Conservation (phyloP, 1,139 yeast species). For the Candida smagusa region DNA sequence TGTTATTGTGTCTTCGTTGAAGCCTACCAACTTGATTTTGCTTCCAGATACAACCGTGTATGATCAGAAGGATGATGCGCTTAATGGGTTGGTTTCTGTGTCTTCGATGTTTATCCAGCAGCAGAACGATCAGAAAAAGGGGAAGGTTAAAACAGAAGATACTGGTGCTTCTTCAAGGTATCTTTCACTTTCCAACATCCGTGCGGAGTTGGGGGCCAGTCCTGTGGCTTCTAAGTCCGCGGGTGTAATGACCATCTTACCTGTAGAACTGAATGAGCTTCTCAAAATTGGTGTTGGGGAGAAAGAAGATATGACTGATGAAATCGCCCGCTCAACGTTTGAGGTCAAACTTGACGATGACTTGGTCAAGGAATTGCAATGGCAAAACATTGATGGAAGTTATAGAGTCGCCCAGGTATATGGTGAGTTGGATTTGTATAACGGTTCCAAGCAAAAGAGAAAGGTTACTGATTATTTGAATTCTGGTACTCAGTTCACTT, state of each 20-base stretch:
- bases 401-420: constrained; percentile 79
- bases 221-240: constrained; percentile 9
- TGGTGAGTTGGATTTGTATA: constrained; percentile 60
- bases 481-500: constrained; percentile 35
- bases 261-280: constrained; percentile 37
- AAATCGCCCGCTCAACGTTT: constrained; percentile 43
- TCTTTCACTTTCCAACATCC: constrained; percentile 31
- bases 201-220: constrained; percentile 26
- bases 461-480: constrained; percentile 30
- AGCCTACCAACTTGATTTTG: constrained; percentile 72
- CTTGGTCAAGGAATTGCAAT: constrained; percentile 58
- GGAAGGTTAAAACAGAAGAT: constrained; percentile 22
- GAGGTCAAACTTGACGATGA: constrained; percentile 71
- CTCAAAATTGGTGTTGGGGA: constrained; percentile 48
- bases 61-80: constrained; percentile 15
- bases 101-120: constrained; percentile 31
- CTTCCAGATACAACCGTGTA: constrained; percentile 43
- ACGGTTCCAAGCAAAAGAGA: constrained; percentile 14
- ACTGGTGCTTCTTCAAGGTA: constrained; percentile 24
- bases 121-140: constrained; percentile 23
- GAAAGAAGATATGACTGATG: constrained; percentile 16
- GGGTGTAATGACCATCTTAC: constrained; percentile 26
- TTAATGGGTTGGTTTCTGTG: constrained; percentile 29
- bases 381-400: constrained; percentile 85
- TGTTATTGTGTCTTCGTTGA: constrained; percentile 73